Evolutionary conservation across 2,329 filamentous ascomycete genomes (phyloP).

Genomic region (Aspergillus sp.): DNA sequence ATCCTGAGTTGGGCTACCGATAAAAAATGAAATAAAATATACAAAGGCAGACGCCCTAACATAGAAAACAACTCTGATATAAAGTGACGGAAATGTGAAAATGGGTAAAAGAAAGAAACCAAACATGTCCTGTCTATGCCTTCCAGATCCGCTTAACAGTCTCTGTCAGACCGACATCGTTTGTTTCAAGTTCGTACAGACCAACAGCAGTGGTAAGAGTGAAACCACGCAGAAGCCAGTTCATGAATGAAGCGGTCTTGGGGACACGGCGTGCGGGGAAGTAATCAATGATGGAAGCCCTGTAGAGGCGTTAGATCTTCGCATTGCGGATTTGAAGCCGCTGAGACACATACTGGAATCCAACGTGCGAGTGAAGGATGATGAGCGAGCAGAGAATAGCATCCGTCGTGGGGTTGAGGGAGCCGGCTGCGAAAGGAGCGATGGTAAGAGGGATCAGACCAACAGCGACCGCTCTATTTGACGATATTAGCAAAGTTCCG

Average conservation of each 20-base stretch:
- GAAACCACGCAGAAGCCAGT: conserved; percentile 75
- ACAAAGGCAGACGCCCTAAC: conserved; percentile 36
- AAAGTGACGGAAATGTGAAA: conserved; percentile 21
- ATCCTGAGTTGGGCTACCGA: conserved; percentile 15
- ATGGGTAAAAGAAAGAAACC: conserved; percentile 26
- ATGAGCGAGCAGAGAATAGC: conserved; percentile 79
- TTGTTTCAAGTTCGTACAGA: conserved; percentile 98
- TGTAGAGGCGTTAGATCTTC: conserved; percentile 28
- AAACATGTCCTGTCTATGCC: conserved; percentile 51
- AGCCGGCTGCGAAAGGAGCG: conserved; percentile 87
- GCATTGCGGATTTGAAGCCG: background rate
- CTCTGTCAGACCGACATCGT: conserved; percentile 92
- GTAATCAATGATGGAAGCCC: conserved; percentile 83
- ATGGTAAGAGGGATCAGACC: conserved; percentile 83
- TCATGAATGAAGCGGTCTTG: conserved; percentile 62
- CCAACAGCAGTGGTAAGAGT: conserved; percentile 82
- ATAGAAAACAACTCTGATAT: conserved; percentile 22
- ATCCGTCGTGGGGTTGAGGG: conserved; percentile 85
- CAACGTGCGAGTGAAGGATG: conserved; percentile 92
- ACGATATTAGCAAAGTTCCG: background rate
- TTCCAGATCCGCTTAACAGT: conserved; percentile 86
- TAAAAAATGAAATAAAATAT: conserved; percentile 31
- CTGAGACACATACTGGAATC: conserved; percentile 69
- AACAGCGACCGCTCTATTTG: conserved; percentile 67
- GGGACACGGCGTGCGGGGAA: conserved; percentile 72